A percentile compares a stretch with the other conserved stretches of the same genome.
Evolutionary conservation across 2,329 filamentous ascomycete species (phyloP).

Genomic region (Epichloe gansuensis): DNA sequence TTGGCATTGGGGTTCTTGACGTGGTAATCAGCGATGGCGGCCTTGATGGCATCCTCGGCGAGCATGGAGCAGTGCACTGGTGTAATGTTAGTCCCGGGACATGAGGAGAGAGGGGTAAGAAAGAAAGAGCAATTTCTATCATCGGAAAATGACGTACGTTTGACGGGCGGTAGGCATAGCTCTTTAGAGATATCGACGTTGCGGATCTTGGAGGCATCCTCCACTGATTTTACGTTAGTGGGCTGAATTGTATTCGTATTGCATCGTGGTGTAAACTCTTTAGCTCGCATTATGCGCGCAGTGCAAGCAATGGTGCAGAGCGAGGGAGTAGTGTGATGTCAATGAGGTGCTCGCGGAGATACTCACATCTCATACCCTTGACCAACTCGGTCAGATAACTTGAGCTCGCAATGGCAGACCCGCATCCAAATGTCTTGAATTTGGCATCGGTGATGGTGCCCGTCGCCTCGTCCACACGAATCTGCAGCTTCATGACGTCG

Average conservation of each 20-base stretch:
- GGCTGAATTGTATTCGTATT: background rate
- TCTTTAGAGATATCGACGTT: constrained; percentile 99
- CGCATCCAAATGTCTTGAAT: constrained; percentile 97
- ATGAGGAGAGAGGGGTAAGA: constrained; percentile 13
- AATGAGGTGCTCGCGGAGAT: background rate
- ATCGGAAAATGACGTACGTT: constrained; percentile 44
- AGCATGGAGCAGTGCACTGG: constrained; percentile 85
- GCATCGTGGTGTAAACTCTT: background rate
- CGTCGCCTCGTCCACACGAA: constrained; percentile 75
- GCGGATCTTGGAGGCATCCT: constrained; percentile 82
- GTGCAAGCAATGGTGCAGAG: background rate
- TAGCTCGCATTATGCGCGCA: background rate
- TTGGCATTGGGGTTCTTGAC: constrained; percentile 50
- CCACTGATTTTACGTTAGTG: constrained; percentile 31
- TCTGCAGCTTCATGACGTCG: constrained; percentile 73
- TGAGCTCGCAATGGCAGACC: constrained; percentile 75
- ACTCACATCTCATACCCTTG: constrained; percentile 61
- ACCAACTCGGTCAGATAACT: constrained; percentile 93
- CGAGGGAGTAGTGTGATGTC: too few species aligned
- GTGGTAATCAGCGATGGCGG: constrained; percentile 80
- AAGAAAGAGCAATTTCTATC: background rate
- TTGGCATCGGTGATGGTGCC: constrained; percentile 89
- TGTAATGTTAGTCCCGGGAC: background rate
- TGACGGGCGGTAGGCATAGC: constrained; percentile 76
- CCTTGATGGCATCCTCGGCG: constrained; percentile 84